Evolutionary conservation across 1,284 basidiomycete genomes (phyloP), one percentile per base, ranked within the genome.

Genomic region (Ceratobasidium theobromae): DNA sequence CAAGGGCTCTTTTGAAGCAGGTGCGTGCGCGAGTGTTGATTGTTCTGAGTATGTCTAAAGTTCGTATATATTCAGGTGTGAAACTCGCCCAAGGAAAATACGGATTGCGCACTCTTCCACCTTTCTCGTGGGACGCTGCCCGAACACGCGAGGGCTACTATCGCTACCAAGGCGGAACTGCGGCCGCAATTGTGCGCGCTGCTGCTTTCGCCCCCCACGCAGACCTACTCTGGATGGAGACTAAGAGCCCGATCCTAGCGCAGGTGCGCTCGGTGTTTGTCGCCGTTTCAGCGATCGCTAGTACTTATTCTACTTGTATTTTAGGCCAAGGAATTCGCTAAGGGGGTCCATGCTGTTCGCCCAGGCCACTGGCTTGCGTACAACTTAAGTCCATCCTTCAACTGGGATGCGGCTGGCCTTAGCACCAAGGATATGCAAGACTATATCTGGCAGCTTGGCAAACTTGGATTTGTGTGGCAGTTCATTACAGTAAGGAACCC

Each of bases 211-310:
- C 94, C 23, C 95, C 93, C 1, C 93, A 96, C 77, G 89, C 93
- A 41, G 95, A 98, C 76, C 79, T 95, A 62, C 75, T 95, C 70
- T 95, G 94, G 94, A 96, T 97, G 94, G 96, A 99, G 83, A 99
- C 97, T 69, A 95, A 95, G 82, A 90, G 86, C 74, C 96, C 96
- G n/a, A 96, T 98, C 77, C 80, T 96, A 53, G 79, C 87, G 0
- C 96, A 99, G 79, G 60, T 65, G 35, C 25, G 38, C n/a, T 18
- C n/a, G n/a, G n/a, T 6, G 5, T 51, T 41, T 52, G 3, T 18
- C 3, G 9, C 16, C 4, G 21, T 9, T n/a, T 30, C 11, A 18
- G 27, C 12, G 16, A 25, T 6, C 9, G 3, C 6, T n/a, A 18
- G 18, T 41, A 21, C 33, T 64, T 9, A n/a, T 35, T 12, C 6